phyloP scores from a whole-genome alignment of 208 protist genomes.

The Blastocrithidia nonstop region DNA sequence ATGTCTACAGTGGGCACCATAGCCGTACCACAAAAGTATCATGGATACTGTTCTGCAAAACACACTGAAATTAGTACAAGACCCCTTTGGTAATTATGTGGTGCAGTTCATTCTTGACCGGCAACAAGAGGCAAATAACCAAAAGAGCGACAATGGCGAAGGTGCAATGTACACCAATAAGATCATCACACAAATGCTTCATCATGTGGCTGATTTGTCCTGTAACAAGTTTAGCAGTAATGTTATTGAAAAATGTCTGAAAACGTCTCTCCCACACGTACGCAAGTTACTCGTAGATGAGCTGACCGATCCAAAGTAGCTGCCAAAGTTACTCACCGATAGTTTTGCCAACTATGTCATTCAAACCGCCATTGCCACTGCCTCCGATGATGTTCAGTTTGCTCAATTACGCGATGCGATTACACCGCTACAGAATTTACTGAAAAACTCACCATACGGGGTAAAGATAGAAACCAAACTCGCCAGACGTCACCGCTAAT shows the following conservation, averaged over 20 bases:
- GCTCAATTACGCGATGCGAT: constrained; percentile 88
- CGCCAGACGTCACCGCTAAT: constrained; percentile 40
- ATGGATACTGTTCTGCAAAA: constrained; percentile 84
- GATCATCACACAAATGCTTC: constrained; percentile 84
- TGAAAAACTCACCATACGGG: constrained; percentile 95
- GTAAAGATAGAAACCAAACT: constrained; percentile 93
- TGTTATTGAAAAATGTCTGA: constrained; percentile 97
- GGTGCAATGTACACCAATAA: constrained; percentile 61
- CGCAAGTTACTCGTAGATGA: constrained; percentile 89
- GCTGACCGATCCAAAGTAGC: constrained; percentile 79
- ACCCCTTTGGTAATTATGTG: constrained; percentile 98
- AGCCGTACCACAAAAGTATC: constrained; percentile 85
- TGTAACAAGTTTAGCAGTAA: constrained; percentile 98
- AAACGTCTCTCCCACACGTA: constrained; percentile 68
- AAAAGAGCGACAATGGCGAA: constrained; percentile 4
- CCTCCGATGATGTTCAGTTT: constrained; percentile 84
- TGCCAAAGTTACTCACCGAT: constrained; percentile 90
- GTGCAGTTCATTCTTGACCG: constrained; percentile 95
- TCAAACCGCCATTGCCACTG: constrained; percentile 90
- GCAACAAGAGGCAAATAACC: constrained; percentile 38
- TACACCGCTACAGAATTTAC: constrained; percentile 79
- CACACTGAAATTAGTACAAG: constrained; percentile 81
- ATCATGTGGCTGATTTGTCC: constrained; percentile 85
- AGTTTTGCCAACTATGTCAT: constrained; percentile 98
- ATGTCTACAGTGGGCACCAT: constrained; percentile 91